Evolutionary conservation across 331 rosid species (phyloP), one percentile per base, ranked within the genome.

Genomic region (Malus hybrid): DNA sequence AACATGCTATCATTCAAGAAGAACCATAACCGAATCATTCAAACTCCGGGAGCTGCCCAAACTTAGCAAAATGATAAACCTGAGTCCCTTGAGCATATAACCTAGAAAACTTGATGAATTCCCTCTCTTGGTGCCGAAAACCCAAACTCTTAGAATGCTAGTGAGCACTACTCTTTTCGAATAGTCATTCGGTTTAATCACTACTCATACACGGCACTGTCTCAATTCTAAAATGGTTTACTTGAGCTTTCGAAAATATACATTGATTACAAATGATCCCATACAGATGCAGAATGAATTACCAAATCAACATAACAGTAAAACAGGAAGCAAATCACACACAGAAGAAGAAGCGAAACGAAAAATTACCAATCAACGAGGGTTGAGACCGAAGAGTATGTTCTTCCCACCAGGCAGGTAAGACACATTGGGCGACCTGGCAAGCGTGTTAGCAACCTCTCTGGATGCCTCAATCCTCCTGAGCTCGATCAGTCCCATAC

Each of bases 391-490:
- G 48, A 82, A 76, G 29, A 85, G 80, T 73, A 85, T 76, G 68
- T 82, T 69, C 71, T 82, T 81, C 10, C 82, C 84, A 30, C 85
- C 85, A 15, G 88, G 88, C 66, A 85, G 72, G 82, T 85, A 85
- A 5, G 83, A 34, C 2, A 93, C 96, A 56, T 93, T 90, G 3
- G 96, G 95, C 24, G 98, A 83, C 85, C 85, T 90, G 2, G 98
- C 86, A n/a, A 93, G 78, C 3, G 98, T 93, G 19, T 84, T 46
- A 0, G 96, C 96, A 18, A 93, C 85, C 73, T 93, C 98, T 86
- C 93, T 84, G 1, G 96, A 86, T 0, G 98, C 98, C 80, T 93
- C 98, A 29, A 93, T 93, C 85, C 89, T 84, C 82, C 98, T 78
- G 1, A 93, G 87, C 79, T 93, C 95, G 63, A 90, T 90, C 76